Percentiles rank a stretch among this genome's conserved stretches.
These are phyloP conservation scores for Tetrapisispora phaffii DNA, from an alignment of 805 yeast genomes.

Conservation along the genomic window DNA sequence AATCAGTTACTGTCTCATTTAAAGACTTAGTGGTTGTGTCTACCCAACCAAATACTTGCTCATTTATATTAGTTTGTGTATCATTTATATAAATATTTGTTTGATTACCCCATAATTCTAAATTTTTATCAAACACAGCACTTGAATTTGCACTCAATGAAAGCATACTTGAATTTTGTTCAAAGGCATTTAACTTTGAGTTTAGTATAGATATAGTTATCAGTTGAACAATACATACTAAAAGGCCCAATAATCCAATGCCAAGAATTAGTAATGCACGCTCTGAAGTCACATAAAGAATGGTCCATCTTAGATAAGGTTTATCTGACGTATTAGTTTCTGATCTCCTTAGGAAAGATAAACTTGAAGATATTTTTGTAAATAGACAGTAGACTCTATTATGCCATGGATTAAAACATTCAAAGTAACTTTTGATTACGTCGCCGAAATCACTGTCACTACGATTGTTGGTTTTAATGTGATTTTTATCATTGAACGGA, in stretches of 20 bases:
- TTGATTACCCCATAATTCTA: constrained; percentile 41
- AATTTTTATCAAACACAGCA: constrained; percentile 24
- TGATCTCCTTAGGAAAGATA: neutral
- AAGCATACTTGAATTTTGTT: neutral
- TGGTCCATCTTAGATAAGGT: constrained; percentile 30
- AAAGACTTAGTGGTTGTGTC: constrained; percentile 45
- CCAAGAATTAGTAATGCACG: constrained; percentile 42
- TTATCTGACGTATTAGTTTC: neutral
- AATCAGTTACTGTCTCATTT: constrained; percentile 49
- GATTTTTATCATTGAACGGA: neutral
- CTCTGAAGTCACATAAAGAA: constrained; percentile 40
- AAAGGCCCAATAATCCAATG: constrained; percentile 48
- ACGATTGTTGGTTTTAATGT: too few relatives aligned
- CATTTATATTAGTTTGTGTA: constrained; percentile 48
- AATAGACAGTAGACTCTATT: constrained; percentile 7
- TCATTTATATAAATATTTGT: constrained; percentile 45
- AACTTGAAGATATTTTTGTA: neutral
- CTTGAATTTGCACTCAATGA: constrained; percentile 1
- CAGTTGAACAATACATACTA: constrained; percentile 46
- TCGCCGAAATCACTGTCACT: constrained; percentile 5
- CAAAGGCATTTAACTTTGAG: constrained; percentile 4
- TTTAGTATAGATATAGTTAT: constrained; percentile 31
- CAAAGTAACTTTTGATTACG: constrained; percentile 14
- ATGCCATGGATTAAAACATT: constrained; percentile 17
- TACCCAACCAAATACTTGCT: constrained; percentile 57